Conservation (phyloP, 306 rosid genomes). For the Trifolium subterraneum region DNA sequence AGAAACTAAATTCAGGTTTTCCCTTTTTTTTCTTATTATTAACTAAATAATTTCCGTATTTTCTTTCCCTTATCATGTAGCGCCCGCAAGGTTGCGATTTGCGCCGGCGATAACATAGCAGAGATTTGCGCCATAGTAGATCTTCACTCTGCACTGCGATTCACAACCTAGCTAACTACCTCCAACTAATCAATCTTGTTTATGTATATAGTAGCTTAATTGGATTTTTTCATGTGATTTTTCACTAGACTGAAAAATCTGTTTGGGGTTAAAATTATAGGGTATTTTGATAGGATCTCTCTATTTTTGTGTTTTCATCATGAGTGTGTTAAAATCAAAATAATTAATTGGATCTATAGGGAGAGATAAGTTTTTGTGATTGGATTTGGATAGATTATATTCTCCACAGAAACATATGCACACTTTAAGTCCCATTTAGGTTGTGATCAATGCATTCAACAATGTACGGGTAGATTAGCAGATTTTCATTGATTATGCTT, state of each 20-base stretch:
- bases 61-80: not conserved
- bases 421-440: not conserved
- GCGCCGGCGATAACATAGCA: not conserved
- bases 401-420: not conserved
- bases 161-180: not conserved
- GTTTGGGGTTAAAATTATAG: too few relatives aligned
- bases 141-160: not conserved
- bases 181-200: not conserved
- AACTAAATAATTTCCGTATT: not conserved
- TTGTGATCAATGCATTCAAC: not conserved
- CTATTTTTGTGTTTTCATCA: too few relatives aligned
- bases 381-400: conserved; percentile 15
- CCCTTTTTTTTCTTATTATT: not conserved
- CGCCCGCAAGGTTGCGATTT: not conserved
- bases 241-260: not conserved
- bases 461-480: not conserved
- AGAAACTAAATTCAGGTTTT: not conserved
- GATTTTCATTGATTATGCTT: not conserved
- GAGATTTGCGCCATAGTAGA: not conserved
- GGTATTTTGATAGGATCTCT: too few relatives aligned
- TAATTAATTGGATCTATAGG: too few relatives aligned
- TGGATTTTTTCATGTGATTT: not conserved
- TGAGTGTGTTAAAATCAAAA: too few relatives aligned
- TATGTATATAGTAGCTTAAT: not conserved
- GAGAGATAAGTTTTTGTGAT: conserved; percentile 2